Evolutionary conservation across 78 protist genomes (phyloP).

Genomic region (Mantamonas sphyraenae): DNA sequence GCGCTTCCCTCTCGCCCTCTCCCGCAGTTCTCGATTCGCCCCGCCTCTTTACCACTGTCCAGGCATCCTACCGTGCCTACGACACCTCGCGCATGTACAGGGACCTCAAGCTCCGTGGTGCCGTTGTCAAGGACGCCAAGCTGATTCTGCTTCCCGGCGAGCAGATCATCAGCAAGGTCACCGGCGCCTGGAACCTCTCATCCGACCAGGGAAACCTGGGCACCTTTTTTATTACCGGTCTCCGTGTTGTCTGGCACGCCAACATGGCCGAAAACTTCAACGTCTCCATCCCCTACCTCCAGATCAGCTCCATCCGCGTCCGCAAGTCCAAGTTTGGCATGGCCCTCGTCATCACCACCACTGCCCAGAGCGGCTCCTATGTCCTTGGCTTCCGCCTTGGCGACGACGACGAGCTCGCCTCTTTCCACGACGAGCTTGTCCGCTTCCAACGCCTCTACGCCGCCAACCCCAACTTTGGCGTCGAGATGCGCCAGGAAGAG

Average conservation of each 20-base stretch:
- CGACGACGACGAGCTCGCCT: conserved; percentile 10
- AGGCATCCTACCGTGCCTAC: conserved; percentile 57
- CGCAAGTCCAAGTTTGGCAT: conserved; percentile 62
- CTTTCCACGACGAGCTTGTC: conserved; percentile 9
- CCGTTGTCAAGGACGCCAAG: conserved; percentile 44
- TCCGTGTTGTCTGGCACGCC: conserved; percentile 76
- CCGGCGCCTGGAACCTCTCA: conserved; percentile 68
- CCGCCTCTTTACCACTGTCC: conserved; percentile 72
- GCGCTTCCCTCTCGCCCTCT: too few species aligned
- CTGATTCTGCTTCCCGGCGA: conserved; percentile 48
- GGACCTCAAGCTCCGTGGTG: conserved; percentile 63
- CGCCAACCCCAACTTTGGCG: conserved; percentile 34
- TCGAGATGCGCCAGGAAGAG: conserved; percentile 27
- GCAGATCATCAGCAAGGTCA: conserved; percentile 20
- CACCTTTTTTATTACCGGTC: conserved; percentile 47
- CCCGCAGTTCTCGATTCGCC: conserved; percentile 31
- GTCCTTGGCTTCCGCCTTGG: conserved; percentile 62
- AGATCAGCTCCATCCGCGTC: conserved; percentile 12
- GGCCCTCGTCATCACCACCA: conserved; percentile 48
- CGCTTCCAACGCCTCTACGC: conserved; percentile 15
- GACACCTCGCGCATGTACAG: conserved; percentile 63
- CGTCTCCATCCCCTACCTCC: conserved; percentile 67
- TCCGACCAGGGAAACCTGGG: conserved; percentile 69
- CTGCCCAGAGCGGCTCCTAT: conserved; percentile 19
- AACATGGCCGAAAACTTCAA: conserved; percentile 69